Base-by-base conservation (phyloP, 768 basidiomycete genomes). In the Gloeophyllum trabeum region DNA sequence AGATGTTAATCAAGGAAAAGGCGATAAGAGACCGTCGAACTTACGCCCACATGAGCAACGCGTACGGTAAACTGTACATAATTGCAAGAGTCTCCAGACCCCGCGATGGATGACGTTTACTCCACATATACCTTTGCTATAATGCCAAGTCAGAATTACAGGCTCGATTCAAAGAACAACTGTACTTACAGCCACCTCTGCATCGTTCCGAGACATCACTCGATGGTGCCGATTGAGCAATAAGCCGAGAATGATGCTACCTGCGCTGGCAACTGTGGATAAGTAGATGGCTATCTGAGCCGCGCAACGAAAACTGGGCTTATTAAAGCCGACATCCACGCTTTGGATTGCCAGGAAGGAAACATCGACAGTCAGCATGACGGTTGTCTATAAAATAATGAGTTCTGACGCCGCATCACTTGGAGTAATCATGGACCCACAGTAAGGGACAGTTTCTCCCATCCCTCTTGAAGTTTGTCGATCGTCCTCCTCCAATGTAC, bases 351-450 rank as follows among this genome's bases (percentile, higher is more conserved):
- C 69, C n/a, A 82, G 58, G 48, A 80, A 77, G 0, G 66, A 70
- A 0, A 81, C 72, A 39, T 79, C 78, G 10, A 71, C 73, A 26
- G 70, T 72, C 20, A 81, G 51, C 14, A 81, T 57, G 2, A 80
- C 75, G 1, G 73, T 75, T 1, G 67, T 69, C 76, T 79, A 18
- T 32, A 10, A 32, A 32, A 16, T 10, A 36, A 13, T n/a, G 24
- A 21, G 21, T 16, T 10, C 10, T 10, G 38, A 7, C 20, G 25
- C 30, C 18, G 14, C n/a, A n/a, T 24, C 21, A 28, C 20, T n/a
- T 20, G 24, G 16, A 10, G 6, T 26, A 25, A 14, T 6, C 13
- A n/a, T 26, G 19, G 35, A 43, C 71, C 40, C 43, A 79, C 79
- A 43, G 71, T 67, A 22, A 76, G 67, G 38, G 67, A 71, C 35